These are phyloP conservation scores for Nicotiana undulata DNA, from an alignment of 257 asterid species.

Conservation along the genomic window DNA sequence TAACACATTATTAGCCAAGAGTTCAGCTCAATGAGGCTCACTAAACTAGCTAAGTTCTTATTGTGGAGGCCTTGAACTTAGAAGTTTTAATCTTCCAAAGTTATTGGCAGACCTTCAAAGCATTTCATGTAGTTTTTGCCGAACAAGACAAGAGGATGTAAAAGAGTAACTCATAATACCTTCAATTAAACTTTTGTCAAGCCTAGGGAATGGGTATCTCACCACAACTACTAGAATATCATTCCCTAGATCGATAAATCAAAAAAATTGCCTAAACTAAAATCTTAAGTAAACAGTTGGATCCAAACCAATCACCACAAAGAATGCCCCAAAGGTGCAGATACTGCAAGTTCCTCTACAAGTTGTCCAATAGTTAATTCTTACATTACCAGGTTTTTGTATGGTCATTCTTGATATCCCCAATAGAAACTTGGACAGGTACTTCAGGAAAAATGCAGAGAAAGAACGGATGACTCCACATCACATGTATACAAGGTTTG, in stretches of 20 bases:
- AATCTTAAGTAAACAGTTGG: not conserved
- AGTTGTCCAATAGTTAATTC: not conserved
- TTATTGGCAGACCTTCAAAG: not conserved
- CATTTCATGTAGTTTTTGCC: not conserved
- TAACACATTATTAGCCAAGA: not conserved
- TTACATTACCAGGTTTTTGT: not conserved
- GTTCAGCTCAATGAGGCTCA: not conserved
- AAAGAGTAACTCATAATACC: not conserved
- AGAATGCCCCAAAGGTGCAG: not conserved
- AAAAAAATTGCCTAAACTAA: not conserved
- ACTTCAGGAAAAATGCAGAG: not conserved
- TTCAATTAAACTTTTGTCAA: not conserved
- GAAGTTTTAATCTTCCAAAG: not conserved
- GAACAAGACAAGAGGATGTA: not conserved
- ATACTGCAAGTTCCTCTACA: not conserved
- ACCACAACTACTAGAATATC: not conserved
- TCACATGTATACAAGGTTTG: not conserved
- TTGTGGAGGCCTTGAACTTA: not conserved
- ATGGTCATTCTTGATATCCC: not conserved
- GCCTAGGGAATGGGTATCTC: not conserved
- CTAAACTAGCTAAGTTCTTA: not conserved
- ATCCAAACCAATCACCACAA: not conserved
- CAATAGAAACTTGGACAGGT: not conserved
- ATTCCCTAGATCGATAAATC: not conserved
- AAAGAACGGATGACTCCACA: not conserved